Conservation (phyloP, 345 rosid genomes). For the Eucalyptus decipiens region DNA sequence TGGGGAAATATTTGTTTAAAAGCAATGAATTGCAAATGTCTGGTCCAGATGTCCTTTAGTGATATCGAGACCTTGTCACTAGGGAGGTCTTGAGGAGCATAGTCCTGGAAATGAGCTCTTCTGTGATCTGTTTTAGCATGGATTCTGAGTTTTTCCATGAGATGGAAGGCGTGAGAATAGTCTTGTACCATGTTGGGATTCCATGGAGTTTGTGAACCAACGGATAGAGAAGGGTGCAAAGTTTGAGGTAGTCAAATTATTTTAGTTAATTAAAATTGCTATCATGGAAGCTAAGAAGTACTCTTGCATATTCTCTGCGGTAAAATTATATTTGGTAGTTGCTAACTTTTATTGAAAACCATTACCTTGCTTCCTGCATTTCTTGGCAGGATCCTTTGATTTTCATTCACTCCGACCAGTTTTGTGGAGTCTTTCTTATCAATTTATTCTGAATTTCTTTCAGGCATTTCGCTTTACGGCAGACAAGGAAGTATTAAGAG, state of each 20-base stretch:
- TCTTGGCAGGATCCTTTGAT: background rate
- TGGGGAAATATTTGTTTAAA: background rate
- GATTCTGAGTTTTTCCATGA: background rate
- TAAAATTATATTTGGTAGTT: background rate
- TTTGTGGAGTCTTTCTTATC: background rate
- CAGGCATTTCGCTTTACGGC: slow-evolving; percentile 71
- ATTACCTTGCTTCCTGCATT: background rate
- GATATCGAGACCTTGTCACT: background rate
- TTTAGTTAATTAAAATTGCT: background rate
- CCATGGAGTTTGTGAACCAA: background rate
- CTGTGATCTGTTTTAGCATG: background rate
- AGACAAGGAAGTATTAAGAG: slow-evolving; percentile 63
- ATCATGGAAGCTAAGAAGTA: background rate
- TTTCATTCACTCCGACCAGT: background rate
- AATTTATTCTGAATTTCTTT: background rate
- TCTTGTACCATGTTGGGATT: background rate
- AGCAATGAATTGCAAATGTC: background rate
- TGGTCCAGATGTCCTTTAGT: background rate
- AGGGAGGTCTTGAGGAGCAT: background rate
- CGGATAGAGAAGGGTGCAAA: background rate
- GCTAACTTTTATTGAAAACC: background rate
- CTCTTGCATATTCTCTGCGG: slow-evolving; percentile 26
- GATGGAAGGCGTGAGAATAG: background rate
- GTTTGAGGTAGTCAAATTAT: background rate
- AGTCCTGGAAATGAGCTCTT: background rate